These are phyloP conservation scores for Schizosaccharomyces octosporus DNA, from an alignment of 805 yeast genomes.

Conservation along the genomic window DNA sequence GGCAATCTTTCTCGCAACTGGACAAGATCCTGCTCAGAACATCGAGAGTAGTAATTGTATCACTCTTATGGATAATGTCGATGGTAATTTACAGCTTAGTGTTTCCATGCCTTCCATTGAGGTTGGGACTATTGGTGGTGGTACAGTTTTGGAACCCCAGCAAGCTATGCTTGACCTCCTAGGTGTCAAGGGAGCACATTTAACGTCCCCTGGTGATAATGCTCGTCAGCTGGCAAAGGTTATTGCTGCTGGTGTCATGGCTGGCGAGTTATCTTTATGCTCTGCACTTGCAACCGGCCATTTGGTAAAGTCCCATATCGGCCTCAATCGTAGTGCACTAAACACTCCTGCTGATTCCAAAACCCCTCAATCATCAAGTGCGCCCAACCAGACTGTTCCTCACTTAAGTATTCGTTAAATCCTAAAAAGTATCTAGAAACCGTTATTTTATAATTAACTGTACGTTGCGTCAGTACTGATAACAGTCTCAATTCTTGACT, in stretches of 20 bases:
- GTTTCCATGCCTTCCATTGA: conserved; percentile 99
- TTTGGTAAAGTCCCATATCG: conserved; percentile 91
- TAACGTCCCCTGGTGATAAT: conserved; percentile 78
- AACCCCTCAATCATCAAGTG: no score
- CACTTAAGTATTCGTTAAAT: no score
- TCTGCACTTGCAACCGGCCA: conserved; percentile 97
- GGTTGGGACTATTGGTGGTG: conserved; percentile 98
- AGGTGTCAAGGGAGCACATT: conserved; percentile 90
- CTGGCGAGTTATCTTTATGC: conserved; percentile 84
- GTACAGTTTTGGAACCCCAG: conserved; percentile 92
- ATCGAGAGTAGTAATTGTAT: conserved; percentile 95
- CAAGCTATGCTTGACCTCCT: conserved; percentile 82
- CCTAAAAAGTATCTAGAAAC: no score
- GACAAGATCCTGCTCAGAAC: conserved; percentile 99
- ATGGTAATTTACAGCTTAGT: conserved; percentile 64
- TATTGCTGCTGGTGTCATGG: conserved; percentile 83
- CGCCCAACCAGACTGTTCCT: no score
- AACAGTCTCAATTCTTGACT: no score
- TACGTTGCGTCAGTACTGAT: no score
- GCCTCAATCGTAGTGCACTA: conserved; percentile 40
- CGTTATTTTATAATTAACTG: no score
- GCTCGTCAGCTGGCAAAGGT: conserved; percentile 80
- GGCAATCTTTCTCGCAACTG: conserved; percentile 80
- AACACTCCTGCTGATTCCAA: background rate
- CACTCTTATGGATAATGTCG: conserved; percentile 64